Evolutionary conservation across 768 basidiomycete genomes (phyloP).

Genomic region (Boletus barrowsii): DNA sequence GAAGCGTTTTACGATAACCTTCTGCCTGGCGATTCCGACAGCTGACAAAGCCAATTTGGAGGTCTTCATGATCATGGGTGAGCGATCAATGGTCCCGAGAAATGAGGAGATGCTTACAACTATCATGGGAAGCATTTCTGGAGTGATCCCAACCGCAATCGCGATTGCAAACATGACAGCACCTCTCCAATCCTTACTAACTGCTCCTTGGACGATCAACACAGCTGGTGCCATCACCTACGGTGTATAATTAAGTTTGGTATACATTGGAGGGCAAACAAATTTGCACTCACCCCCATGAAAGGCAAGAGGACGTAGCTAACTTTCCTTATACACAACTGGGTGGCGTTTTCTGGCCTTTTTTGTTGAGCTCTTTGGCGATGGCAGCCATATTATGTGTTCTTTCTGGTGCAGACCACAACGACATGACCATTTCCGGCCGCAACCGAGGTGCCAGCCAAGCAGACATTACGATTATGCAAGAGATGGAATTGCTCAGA

Average conservation of each 20-base stretch:
- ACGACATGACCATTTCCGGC: conserved; percentile 32
- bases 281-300: conserved; percentile 23
- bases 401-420: conserved; percentile 30
- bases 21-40: conserved; percentile 50
- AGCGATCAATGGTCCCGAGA: background rate
- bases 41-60: conserved; percentile 60
- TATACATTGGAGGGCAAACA: background rate
- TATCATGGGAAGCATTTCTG: conserved; percentile 35
- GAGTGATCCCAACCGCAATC: conserved; percentile 30
- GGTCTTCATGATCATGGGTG: conserved; percentile 43
- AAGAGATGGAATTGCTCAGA: conserved; percentile 28
- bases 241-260: background rate
- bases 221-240: conserved; percentile 32
- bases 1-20: conserved; percentile 61
- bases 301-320: conserved; percentile 31
- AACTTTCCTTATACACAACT: conserved; percentile 32
- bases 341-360: conserved; percentile 34
- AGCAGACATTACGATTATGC: conserved; percentile 32
- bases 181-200: conserved; percentile 31
- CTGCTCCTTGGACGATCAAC: conserved; percentile 30
- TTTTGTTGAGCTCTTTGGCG: conserved; percentile 31
- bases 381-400: conserved; percentile 37
- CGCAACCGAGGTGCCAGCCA: conserved; percentile 34
- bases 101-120: conserved; percentile 19
- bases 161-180: conserved; percentile 33